These are phyloP conservation scores for Skeletonema costatum DNA, from an alignment of 108 stramenopile genomes.

Conservation along the genomic window DNA sequence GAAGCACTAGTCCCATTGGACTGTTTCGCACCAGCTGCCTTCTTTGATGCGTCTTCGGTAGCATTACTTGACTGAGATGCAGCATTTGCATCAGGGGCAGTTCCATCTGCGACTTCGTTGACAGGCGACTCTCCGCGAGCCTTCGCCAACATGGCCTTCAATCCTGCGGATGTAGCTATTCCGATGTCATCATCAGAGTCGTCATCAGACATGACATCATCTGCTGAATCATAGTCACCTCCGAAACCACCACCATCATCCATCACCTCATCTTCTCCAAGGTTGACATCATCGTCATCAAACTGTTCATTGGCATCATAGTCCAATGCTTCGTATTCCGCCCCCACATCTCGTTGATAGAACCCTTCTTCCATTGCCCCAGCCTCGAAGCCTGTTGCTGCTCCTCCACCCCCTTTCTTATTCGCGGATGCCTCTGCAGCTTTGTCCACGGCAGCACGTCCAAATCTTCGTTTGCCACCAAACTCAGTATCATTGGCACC, in stretches of 20 bases:
- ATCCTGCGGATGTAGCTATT: constrained; percentile 76
- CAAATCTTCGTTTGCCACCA: constrained; percentile 75
- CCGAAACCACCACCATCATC: constrained; percentile 60
- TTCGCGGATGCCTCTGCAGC: constrained; percentile 6
- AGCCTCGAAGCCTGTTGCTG: constrained; percentile 71
- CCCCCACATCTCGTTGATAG: constrained; percentile 83
- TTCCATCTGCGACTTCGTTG: constrained; percentile 38
- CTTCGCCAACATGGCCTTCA: constrained; percentile 77
- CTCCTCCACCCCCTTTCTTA: constrained; percentile 22
- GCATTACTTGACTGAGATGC: constrained; percentile 16
- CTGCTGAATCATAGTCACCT: constrained; percentile 46
- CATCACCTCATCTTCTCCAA: constrained; percentile 75
- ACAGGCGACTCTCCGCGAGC: constrained; percentile 68
- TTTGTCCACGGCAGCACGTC: constrained; percentile 30
- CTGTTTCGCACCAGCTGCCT: constrained; percentile 49
- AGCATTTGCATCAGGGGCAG: constrained; percentile 26
- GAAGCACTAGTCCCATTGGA: constrained; percentile 8
- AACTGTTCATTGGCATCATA: constrained; percentile 91
- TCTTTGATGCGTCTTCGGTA: constrained; percentile 56
- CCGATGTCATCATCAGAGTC: constrained; percentile 70
- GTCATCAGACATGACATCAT: constrained; percentile 52
- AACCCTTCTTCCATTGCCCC: constrained; percentile 86
- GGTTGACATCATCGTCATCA: constrained; percentile 89
- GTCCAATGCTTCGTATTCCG: constrained; percentile 89
- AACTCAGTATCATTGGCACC: constrained; percentile 81